Conservation (phyloP, 495 filamentous ascomycete species). For the Cercophora newfieldiana region DNA sequence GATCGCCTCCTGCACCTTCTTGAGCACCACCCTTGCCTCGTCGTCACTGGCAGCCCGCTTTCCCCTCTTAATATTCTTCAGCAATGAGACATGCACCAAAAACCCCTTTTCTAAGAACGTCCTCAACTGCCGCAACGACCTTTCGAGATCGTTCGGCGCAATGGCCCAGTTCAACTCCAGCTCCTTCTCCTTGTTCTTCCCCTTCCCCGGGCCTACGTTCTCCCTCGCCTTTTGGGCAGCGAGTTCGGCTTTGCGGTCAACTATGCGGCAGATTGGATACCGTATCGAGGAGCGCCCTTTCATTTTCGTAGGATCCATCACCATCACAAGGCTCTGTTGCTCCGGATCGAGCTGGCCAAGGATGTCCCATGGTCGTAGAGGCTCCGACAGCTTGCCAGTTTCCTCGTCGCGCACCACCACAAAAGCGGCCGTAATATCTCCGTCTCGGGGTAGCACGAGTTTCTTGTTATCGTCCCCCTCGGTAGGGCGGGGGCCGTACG, state of each 20-base stretch:
- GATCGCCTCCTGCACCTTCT: conserved; percentile 31
- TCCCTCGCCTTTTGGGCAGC: conserved; percentile 27
- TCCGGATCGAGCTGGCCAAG: conserved; percentile 51
- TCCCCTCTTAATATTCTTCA: conserved; percentile 37
- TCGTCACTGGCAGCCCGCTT: conserved; percentile 34
- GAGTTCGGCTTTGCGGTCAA: conserved; percentile 44
- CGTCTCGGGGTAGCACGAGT: conserved; percentile 40
- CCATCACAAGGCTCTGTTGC: conserved; percentile 58
- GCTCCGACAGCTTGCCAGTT: conserved; percentile 46
- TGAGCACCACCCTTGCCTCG: conserved; percentile 37
- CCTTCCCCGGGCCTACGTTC: conserved; percentile 25
- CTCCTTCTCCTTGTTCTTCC: conserved; percentile 53
- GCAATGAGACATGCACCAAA: conserved; percentile 62
- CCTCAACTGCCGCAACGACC: conserved; percentile 59
- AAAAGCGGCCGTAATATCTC: conserved; percentile 53
- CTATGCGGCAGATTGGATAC: conserved; percentile 65
- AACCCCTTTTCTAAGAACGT: conserved; percentile 64
- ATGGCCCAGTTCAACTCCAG: conserved; percentile 87
- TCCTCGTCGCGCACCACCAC: conserved; percentile 57
- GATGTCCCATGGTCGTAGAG: conserved; percentile 42
- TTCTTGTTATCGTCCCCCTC: not conserved
- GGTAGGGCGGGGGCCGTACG: not conserved
- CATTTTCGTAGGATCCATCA: conserved; percentile 38
- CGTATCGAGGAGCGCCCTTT: conserved; percentile 15
- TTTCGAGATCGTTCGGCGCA: conserved; percentile 61